Conservation (phyloP, 1,284 basidiomycete species). For the Pulchroboletus neoregius region DNA sequence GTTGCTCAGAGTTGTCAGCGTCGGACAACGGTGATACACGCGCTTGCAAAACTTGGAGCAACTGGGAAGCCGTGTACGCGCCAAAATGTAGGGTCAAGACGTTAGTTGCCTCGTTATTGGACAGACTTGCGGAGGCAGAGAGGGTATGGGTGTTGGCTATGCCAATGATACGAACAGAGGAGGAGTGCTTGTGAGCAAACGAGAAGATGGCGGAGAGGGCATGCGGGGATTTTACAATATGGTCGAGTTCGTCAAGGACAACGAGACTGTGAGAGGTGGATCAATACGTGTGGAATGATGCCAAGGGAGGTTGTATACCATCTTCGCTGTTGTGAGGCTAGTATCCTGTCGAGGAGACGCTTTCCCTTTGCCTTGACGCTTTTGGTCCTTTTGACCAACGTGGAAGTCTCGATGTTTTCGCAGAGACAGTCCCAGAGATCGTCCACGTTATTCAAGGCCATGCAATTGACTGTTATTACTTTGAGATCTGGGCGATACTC, state of each 20-base stretch:
- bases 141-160: conserved; percentile 84
- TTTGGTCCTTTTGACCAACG: conserved; percentile 39
- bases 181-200: conserved; percentile 48
- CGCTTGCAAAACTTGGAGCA: conserved; percentile 59
- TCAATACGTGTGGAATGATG: conserved; percentile 3
- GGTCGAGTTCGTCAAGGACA: conserved; percentile 77
- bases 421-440: conserved; percentile 66
- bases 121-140: conserved; percentile 39
- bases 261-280: conserved; percentile 48
- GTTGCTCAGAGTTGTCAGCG: conserved; percentile 31
- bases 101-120: conserved; percentile 28
- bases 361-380: conserved; percentile 37
- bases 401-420: conserved; percentile 47
- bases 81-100: conserved; percentile 70
- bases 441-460: conserved; percentile 63
- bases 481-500: conserved; percentile 38
- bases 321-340: conserved; percentile 40
- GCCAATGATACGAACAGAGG: conserved; percentile 57
- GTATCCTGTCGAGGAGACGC: conserved; percentile 43
- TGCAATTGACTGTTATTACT: conserved; percentile 68
- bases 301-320: conserved; percentile 48
- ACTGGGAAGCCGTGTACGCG: conserved; percentile 66
- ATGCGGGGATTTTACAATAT: conserved; percentile 58
- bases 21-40: conserved; percentile 49
- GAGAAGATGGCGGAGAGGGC: conserved; percentile 59